A percentile compares a stretch with the other conserved stretches of the same genome.
Conservation (phyloP, 345 rosid genomes). For the Linum trigynum region DNA sequence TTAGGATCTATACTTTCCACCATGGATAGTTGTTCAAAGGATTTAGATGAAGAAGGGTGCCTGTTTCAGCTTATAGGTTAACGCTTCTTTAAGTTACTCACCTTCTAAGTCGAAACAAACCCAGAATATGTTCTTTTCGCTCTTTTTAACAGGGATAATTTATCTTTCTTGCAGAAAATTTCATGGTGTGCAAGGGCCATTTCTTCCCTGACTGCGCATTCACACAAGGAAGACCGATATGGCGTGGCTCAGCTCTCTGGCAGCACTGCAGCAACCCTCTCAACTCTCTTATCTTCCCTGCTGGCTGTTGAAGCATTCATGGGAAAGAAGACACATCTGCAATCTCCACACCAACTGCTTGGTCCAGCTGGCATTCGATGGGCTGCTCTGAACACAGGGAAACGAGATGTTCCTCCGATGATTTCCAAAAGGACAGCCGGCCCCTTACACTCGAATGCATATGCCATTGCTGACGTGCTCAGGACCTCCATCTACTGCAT, state of each 20-base stretch:
- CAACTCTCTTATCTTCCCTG: constrained; percentile 64
- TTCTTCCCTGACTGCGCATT: constrained; percentile 61
- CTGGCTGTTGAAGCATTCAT: constrained; percentile 72
- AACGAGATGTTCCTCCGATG: constrained; percentile 35
- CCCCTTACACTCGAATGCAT: constrained; percentile 45
- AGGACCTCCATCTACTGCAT: constrained; percentile 62
- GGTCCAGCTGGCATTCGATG: constrained; percentile 66
- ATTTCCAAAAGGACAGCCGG: constrained; percentile 43
- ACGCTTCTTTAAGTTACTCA: too few species aligned
- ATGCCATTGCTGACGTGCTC: constrained; percentile 64
- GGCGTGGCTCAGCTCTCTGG: constrained; percentile 96
- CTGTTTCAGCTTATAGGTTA: too few species aligned
- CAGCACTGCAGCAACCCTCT: constrained; percentile 59
- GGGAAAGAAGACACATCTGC: constrained; percentile 76
- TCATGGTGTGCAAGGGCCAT: constrained; percentile 74
- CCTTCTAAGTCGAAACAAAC: too few species aligned
- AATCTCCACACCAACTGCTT: constrained; percentile 47
- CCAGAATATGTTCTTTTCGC: too few species aligned
- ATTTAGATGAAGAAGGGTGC: too few species aligned
- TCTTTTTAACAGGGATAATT: too few species aligned
- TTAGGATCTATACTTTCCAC: too few species aligned
- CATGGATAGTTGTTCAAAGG: too few species aligned
- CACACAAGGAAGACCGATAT: constrained; percentile 69
- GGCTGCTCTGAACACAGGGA: constrained; percentile 49
- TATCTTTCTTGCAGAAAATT: constrained; percentile 37